Base-by-base conservation (phyloP, 139 green algal genomes). In the Chlamydomonas sp. region DNA sequence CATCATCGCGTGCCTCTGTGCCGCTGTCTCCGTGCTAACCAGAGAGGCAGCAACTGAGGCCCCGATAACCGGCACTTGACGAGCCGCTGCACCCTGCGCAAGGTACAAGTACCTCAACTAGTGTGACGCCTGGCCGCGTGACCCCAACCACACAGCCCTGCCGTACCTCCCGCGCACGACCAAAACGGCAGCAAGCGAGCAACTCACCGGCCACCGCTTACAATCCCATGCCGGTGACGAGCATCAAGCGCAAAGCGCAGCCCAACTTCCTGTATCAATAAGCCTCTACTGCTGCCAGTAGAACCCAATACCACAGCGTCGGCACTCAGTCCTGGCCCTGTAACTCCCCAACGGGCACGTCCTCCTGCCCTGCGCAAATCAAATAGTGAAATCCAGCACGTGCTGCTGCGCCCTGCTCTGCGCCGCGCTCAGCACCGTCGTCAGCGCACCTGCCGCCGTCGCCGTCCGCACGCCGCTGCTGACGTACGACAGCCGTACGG, bases 381-480 rank as follows among this genome's bases (percentile, higher is more conserved):
- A 87, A 73, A 87, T 87, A 31, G 2, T 87, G 83, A 87, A 87
- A n/a, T 87, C 83, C 62, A 87, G 83, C 62, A 87, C 73, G 15
- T 71, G 67, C 73, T 74, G 67, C 73, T 74, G 10, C 10, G 62
- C 62, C 2, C 62, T 72, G 14, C 58, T 63, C 74, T 88, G 69
- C 84, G 84, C 75, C 49, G 84, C 75, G 17, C 75, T 75, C 75
- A 83, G 68, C 64, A 73, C 75, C 17, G 75, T 77, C 75, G 84
- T 75, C 72, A 66, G n/a, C 57, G 72, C 63, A 64, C 75, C 84
- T 18, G 49, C 49, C 62, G 73, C 75, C 63, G 83, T 49, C 84
- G 58, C 15, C 3, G 8, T n/a, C 8, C 17, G 57, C 64, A 57
- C n/a, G 1, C 6, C 58, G 16, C 17, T 57, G 18, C 73, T 20